Conservation (phyloP, 1,139 yeast genomes). For the Geotrichum carabidarum region DNA sequence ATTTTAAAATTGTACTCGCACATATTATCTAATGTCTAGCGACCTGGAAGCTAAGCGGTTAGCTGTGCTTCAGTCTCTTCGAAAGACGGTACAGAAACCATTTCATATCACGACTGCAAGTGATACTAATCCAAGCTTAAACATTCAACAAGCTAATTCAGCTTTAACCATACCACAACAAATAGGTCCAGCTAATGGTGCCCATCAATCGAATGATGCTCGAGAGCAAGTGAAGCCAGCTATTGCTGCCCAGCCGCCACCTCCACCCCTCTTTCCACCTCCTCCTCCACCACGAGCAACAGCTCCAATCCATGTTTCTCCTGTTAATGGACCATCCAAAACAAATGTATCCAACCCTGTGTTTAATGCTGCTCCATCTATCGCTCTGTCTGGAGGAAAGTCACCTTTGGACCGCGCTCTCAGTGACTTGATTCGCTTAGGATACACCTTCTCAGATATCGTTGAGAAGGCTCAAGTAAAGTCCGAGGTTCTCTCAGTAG, state of each 20-base stretch:
- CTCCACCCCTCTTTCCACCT: background rate
- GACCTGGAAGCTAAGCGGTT: constrained; percentile 18
- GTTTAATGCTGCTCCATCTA: background rate
- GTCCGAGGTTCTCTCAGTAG: background rate
- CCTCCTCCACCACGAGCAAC: background rate
- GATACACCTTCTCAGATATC: constrained; percentile 7
- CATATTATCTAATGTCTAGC: background rate
- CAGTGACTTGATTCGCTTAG: constrained; percentile 10
- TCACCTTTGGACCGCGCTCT: background rate
- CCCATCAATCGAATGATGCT: no score
- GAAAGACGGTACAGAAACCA: constrained; percentile 1
- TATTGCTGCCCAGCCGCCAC: no score
- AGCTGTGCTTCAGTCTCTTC: constrained; percentile 13
- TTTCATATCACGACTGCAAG: background rate
- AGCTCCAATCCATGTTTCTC: background rate
- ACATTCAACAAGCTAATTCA: background rate
- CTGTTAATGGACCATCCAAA: background rate
- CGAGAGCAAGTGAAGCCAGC: no score
- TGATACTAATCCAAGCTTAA: background rate
- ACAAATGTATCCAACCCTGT: background rate
- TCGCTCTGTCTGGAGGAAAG: background rate
- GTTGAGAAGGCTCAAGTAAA: constrained; percentile 6
- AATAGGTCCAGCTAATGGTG: no score
- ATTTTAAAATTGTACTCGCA: background rate
- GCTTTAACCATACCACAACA: no score